Conservation (phyloP, 2,329 filamentous ascomycete species). For the Aspergillus quadrilineatus region DNA sequence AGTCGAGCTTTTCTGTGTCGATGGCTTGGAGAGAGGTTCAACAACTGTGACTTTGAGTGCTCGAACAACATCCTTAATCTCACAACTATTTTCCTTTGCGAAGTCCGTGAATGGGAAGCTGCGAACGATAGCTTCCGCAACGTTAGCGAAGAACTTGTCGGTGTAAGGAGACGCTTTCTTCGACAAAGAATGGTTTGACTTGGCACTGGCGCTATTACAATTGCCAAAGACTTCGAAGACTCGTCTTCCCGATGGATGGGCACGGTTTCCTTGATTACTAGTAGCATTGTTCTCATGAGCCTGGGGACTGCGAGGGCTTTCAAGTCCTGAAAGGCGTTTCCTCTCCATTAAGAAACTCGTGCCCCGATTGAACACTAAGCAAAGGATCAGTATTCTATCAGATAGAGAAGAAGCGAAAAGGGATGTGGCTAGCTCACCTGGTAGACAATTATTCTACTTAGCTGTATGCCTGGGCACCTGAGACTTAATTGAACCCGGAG, state of each 20-base stretch:
- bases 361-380: neutral
- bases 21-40: slow-evolving; percentile 20
- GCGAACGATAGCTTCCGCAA: slow-evolving; percentile 22
- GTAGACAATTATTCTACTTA: neutral
- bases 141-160: slow-evolving; percentile 25
- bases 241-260: neutral
- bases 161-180: slow-evolving; percentile 12
- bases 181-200: neutral
- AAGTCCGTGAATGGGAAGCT: slow-evolving; percentile 28
- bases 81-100: slow-evolving; percentile 24
- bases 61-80: slow-evolving; percentile 17
- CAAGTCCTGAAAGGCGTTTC: neutral
- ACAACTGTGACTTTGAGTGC: slow-evolving; percentile 24
- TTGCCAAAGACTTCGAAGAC: neutral
- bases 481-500: neutral
- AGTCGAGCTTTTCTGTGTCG: neutral
- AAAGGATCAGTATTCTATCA: neutral
- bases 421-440: neutral
- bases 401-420: neutral
- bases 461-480: neutral
- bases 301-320: neutral
- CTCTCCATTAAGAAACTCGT: neutral
- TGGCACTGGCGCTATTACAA: neutral
- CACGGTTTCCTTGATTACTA: neutral
- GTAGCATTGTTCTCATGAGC: neutral